Evolutionary conservation across 352 stramenopile genomes (phyloP), one percentile per base, ranked within the genome.

Genomic region (Phytophthora pinifolia): DNA sequence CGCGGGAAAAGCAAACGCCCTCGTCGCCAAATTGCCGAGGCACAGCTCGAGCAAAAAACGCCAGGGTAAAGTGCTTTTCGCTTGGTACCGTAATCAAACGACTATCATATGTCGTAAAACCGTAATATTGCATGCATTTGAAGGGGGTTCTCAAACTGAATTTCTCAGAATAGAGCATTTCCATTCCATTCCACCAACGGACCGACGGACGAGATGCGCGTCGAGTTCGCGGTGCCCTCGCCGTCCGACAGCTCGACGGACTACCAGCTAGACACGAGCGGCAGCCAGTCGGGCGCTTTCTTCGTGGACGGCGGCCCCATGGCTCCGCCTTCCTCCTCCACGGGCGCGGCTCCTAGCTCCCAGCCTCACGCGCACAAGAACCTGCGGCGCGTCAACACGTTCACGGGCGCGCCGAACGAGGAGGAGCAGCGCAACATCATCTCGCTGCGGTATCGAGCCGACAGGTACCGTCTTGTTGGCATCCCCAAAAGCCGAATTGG

Each of bases 341-440:
- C 22, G 29, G 12, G n/a, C 38, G 42, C 45, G 55, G 59, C 13
- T 52, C 48, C 14, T 59, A 48, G 20, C 48, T 62, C 57, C 47
- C 61, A 65, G 42, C n/a, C 59, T n/a, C 36, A 45, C 8, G 12
- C 34, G 13, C 54, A 67, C 38, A 81, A 81, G 41, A 70, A 51
- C 35, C 52, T 90, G 51, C 78, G 83, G 6, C 76, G 79, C 49
- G 70, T 71, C 41, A 85, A 89, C 59, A 88, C 80, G 59, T 89
- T 92, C 65, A 87, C 78, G 12, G 65, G 63, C 14, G 71, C 59
- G 54, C 46, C 63, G 14, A 86, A 75, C 14, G 80, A 91, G 32
- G 80, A 92, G 27, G 83, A 94, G 56, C 79, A 89, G 58, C 82
- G 81, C 59, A 92, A 94, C 52, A 94, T 89, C 48, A 92, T 94